Conservation (phyloP, 208 protist species). For the Wallacemonas sp. region DNA sequence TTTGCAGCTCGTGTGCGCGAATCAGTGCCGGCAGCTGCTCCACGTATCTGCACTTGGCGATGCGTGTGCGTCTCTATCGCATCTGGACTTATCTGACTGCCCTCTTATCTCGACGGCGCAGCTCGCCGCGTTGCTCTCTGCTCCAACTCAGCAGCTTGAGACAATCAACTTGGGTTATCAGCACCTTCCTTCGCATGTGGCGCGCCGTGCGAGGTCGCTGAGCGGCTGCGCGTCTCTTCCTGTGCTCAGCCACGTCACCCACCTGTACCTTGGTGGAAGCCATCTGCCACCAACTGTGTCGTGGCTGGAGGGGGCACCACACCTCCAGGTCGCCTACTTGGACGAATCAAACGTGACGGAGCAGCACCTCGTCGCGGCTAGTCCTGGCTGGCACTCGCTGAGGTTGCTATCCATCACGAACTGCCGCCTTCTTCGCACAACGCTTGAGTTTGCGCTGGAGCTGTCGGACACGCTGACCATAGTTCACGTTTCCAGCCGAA, state of each 20-base stretch:
- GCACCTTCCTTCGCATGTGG: conserved; percentile 20
- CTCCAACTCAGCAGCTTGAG: not conserved
- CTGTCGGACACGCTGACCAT: conserved; percentile 17
- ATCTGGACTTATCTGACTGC: conserved; percentile 33
- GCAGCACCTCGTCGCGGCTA: conserved; percentile 24
- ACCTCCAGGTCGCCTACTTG: conserved; percentile 34
- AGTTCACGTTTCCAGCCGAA: not conserved
- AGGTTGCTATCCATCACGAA: conserved; percentile 27
- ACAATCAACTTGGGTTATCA: conserved; percentile 23
- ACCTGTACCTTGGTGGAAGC: conserved; percentile 17
- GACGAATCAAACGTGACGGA: conserved; percentile 45
- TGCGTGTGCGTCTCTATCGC: conserved; percentile 6
- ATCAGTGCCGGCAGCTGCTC: conserved; percentile 24
- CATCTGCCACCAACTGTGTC: conserved; percentile 19
- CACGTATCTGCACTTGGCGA: conserved; percentile 21
- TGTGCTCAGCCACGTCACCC: conserved; percentile 3
- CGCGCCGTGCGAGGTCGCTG: no score
- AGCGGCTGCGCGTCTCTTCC: not conserved
- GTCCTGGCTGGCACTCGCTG: conserved; percentile 21
- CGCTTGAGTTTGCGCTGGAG: conserved; percentile 33
- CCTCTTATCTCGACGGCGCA: conserved; percentile 20
- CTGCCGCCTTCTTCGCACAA: conserved; percentile 35
- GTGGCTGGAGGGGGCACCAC: conserved; percentile 37
- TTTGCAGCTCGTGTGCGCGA: conserved; percentile 22
- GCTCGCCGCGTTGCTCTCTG: conserved; percentile 18